Conservation (phyloP, 768 basidiomycete species). For the Suillus subaureus region DNA sequence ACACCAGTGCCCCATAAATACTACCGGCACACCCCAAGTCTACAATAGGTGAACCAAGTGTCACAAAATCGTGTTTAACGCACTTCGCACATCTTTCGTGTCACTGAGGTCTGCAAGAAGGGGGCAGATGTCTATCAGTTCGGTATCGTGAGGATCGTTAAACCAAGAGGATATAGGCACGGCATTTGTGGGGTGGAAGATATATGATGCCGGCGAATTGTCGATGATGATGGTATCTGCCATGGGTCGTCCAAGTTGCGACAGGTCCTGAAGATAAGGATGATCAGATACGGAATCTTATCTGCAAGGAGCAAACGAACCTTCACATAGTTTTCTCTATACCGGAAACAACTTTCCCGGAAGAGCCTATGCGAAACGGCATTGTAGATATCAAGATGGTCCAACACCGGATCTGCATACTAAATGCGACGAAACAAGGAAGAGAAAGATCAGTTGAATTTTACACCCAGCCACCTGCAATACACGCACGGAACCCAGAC, state of each 20-base stretch:
- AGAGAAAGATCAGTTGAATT: constrained; percentile 14
- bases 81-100: constrained; percentile 66
- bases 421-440: constrained; percentile 32
- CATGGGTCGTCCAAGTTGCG: constrained; percentile 72
- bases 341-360: constrained; percentile 94
- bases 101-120: constrained; percentile 65
- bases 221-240: constrained; percentile 74
- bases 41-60: neutral
- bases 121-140: constrained; percentile 67
- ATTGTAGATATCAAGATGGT: constrained; percentile 85
- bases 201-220: constrained; percentile 78
- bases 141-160: constrained; percentile 76
- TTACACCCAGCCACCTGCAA: neutral
- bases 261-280: constrained; percentile 54
- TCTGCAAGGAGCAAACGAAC: constrained; percentile 42
- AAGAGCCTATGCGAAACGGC: constrained; percentile 90
- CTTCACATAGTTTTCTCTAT: constrained; percentile 96
- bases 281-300: constrained; percentile 9
- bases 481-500: constrained; percentile 79
- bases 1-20: neutral
- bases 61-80: constrained; percentile 44
- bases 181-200: constrained; percentile 82
- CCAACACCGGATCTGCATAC: constrained; percentile 96
- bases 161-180: constrained; percentile 82
- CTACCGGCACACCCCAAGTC: neutral